Base-by-base conservation (phyloP, 2,329 filamentous ascomycete genomes). In the Ascochyta fabae region DNA sequence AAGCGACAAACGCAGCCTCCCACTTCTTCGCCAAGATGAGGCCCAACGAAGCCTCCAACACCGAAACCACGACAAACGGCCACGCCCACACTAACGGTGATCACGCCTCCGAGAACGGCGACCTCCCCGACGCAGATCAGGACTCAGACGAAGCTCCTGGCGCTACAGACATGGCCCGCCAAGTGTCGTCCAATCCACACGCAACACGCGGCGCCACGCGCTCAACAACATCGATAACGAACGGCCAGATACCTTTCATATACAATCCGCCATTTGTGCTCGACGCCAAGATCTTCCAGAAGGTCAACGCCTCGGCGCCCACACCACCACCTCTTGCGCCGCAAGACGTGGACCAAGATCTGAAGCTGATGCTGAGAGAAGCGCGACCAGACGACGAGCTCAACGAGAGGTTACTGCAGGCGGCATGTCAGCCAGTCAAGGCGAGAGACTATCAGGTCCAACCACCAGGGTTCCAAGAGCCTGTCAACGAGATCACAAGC, bases 91-190 rank as follows among this genome's bases (percentile, higher is more conserved):
- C 72, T 19, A 75, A 75, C 44, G 74, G 74, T 43, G 73, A 76
- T 24, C 68, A 72, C 45, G 62, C 66, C 31, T 71, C 69, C 15
- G 71, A 75, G 23, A 68, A 70, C 23, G 70, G 69, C 39, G 74
- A 75, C 26, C 66, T 75, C 7, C 78, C 78, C 45, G 73, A 75
- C 29, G 65, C 66, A 48, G 73, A 77, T 36, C 68, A 73, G 23
- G 71, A 75, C 53, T 71, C 67, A 1, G 72, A 76, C 55, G 70
- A 73, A 27, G 74, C 80, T 33, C 67, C 70, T n/a, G 77, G 74
- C 23, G 76, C 83, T 1, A 72, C 79, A 4, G 85, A 85, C 49
- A 88, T 88, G 85, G 82, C 84, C 46, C 83, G 86, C 35, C 84
- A 84, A 12, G 79, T 83, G 19, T 85, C 82, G 49, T 83, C 84